A percentile compares a stretch with the other conserved stretches of the same genome.
Evolutionary conservation across 2,329 filamentous ascomycete species (phyloP).

Genomic region (Pseudogymnoascus sp.): DNA sequence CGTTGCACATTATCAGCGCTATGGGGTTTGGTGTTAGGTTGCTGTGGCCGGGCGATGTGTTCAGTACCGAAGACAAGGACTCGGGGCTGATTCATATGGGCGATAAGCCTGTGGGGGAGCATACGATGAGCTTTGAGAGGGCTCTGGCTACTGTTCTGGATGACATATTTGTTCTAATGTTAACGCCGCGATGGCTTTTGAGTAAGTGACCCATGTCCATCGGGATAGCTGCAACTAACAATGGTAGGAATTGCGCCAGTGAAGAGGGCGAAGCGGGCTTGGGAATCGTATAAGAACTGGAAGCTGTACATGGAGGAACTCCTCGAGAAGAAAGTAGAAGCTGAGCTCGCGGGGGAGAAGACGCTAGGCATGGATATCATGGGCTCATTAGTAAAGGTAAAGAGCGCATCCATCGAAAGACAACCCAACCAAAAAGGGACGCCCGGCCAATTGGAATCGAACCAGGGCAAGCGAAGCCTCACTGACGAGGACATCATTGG

Average conservation of each 20-base stretch:
- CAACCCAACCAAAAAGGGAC: constrained; percentile 35
- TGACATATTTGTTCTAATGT: constrained; percentile 42
- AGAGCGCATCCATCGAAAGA: constrained; percentile 32
- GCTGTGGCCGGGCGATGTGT: constrained; percentile 53
- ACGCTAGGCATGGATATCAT: constrained; percentile 47
- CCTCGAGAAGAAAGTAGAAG: constrained; percentile 42
- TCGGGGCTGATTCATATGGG: constrained; percentile 19
- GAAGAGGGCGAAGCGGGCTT: constrained; percentile 36
- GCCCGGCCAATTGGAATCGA: constrained; percentile 34
- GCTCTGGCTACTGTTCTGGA: constrained; percentile 45
- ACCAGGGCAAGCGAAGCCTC: constrained; percentile 45
- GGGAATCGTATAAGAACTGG: constrained; percentile 45
- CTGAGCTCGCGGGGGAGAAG: constrained; percentile 32
- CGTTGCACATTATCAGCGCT: constrained; percentile 52
- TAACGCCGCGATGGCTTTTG: constrained; percentile 43
- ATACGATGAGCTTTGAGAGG: constrained; percentile 47
- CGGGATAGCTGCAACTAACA: background rate
- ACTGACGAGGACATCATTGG: constrained; percentile 59
- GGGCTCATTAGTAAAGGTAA: constrained; percentile 42
- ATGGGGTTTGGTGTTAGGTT: constrained; percentile 61
- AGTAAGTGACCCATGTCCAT: constrained; percentile 27
- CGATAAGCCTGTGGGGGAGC: constrained; percentile 32
- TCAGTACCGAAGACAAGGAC: constrained; percentile 36
- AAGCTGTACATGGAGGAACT: constrained; percentile 54
- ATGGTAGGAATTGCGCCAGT: constrained; percentile 33